Evolutionary conservation across 176 grass and related monocot genomes (phyloP).

Genomic region (Rhipidocladum racemiflorum): DNA sequence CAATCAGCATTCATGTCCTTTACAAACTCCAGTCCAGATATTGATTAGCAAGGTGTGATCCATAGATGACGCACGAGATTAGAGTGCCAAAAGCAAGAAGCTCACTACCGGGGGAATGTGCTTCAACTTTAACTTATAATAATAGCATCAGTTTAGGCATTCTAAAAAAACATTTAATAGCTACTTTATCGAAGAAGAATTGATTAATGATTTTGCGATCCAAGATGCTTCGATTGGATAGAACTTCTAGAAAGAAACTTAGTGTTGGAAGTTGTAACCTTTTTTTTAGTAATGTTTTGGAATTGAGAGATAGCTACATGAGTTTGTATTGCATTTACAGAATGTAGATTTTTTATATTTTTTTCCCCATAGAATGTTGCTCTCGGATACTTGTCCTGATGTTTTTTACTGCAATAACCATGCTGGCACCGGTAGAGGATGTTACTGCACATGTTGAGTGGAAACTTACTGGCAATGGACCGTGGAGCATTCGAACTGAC

Average conservation of each 20-base stretch:
- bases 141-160: background rate
- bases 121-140: background rate
- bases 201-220: background rate
- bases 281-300: background rate
- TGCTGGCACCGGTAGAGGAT: slow-evolving; percentile 46
- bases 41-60: background rate
- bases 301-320: background rate
- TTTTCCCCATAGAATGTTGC: background rate
- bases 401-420: background rate
- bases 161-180: background rate
- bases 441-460: slow-evolving; percentile 68
- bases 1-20: background rate
- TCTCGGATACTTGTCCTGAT: slow-evolving; percentile 17
- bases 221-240: background rate
- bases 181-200: background rate
- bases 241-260: background rate
- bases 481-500: slow-evolving; percentile 70
- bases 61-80: background rate
- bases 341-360: background rate
- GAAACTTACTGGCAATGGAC: slow-evolving; percentile 73
- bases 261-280: background rate
- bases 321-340: background rate
- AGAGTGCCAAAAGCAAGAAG: background rate
- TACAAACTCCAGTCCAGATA: background rate
- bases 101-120: background rate